These are phyloP conservation scores for Colletotrichum sidae DNA, from an alignment of 2,329 filamentous ascomycete genomes.

Conservation along the genomic window DNA sequence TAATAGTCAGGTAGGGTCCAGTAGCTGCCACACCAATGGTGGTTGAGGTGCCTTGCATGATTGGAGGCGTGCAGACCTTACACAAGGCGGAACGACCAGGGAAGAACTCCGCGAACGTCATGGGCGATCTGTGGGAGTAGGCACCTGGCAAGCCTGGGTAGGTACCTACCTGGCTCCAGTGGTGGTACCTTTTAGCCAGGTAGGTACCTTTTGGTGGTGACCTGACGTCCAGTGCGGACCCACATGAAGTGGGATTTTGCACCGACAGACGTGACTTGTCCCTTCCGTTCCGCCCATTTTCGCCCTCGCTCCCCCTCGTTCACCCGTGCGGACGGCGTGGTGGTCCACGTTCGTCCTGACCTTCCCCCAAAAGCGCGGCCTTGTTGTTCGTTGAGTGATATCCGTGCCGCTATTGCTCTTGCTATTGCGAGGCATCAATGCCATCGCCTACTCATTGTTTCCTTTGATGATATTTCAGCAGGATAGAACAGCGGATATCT, in stretches of 20 bases:
- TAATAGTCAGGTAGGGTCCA: too few species aligned
- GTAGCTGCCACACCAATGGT: not conserved
- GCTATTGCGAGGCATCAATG: too few species aligned
- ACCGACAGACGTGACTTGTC: conserved; percentile 38
- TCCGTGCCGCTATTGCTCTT: too few species aligned
- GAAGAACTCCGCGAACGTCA: conserved; percentile 24
- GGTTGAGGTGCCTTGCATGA: too few species aligned
- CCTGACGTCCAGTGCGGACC: conserved; percentile 38
- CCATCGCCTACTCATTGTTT: too few species aligned
- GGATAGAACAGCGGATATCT: too few species aligned
- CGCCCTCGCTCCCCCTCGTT: conserved; percentile 28
- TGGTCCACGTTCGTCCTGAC: not conserved
- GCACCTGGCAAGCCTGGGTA: conserved; percentile 10
- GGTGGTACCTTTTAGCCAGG: too few species aligned
- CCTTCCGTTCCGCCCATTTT: conserved; percentile 38
- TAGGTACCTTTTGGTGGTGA: conserved; percentile 1
- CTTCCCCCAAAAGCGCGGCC: not conserved
- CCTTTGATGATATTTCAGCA: too few species aligned
- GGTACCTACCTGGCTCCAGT: not conserved
- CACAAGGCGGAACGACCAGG: too few species aligned
- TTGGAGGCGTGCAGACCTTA: too few species aligned
- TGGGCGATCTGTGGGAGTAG: conserved; percentile 3
- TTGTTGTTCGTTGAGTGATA: not conserved
- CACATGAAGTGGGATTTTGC: conserved; percentile 40
- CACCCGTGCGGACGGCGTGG: conserved; percentile 14